Percentiles rank a stretch among this genome's conserved stretches.
phyloP scores from a whole-genome alignment of 805 yeast species.

The Phaffomyces antillensis region DNA sequence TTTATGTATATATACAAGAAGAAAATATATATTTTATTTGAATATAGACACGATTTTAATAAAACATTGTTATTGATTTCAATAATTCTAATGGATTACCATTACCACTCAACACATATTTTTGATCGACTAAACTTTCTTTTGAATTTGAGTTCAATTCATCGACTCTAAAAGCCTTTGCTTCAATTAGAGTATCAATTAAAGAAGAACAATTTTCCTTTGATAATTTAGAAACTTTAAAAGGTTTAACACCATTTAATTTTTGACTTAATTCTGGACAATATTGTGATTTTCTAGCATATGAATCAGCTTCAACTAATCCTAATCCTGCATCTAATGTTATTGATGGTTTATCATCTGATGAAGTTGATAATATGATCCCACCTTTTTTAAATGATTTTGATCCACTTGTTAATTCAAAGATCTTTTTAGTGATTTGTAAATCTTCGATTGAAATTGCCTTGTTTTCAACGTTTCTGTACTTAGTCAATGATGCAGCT shows the following conservation, averaged over 20 bases:
- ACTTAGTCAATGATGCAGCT: slow-evolving; percentile 47
- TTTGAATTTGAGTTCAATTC: slow-evolving; percentile 25
- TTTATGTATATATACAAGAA: background rate
- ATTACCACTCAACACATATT: slow-evolving; percentile 51
- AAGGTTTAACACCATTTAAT: slow-evolving; percentile 31
- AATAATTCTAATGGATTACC: slow-evolving; percentile 46
- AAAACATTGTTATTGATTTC: slow-evolving; percentile 20
- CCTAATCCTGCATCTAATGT: slow-evolving; percentile 60
- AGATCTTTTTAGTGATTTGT: slow-evolving; percentile 53
- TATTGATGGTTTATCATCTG: slow-evolving; percentile 41
- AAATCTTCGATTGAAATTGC: slow-evolving; percentile 54
- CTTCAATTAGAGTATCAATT: slow-evolving; percentile 33
- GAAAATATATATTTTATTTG: background rate
- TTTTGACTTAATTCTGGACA: slow-evolving; percentile 49
- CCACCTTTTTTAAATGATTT: slow-evolving; percentile 52
- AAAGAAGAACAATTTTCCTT: slow-evolving; percentile 37
- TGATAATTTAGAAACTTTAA: slow-evolving; percentile 38
- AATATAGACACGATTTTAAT: slow-evolving; percentile 3
- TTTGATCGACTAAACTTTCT: slow-evolving; percentile 37
- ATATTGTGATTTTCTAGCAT: slow-evolving; percentile 40
- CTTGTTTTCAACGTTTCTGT: slow-evolving; percentile 49
- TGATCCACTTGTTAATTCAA: slow-evolving; percentile 49
- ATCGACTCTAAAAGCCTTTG: slow-evolving; percentile 33
- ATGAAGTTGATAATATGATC: slow-evolving; percentile 55
- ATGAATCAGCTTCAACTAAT: slow-evolving; percentile 45